Conservation (phyloP, 1,139 yeast species). For the Arxiozyma telluris region DNA sequence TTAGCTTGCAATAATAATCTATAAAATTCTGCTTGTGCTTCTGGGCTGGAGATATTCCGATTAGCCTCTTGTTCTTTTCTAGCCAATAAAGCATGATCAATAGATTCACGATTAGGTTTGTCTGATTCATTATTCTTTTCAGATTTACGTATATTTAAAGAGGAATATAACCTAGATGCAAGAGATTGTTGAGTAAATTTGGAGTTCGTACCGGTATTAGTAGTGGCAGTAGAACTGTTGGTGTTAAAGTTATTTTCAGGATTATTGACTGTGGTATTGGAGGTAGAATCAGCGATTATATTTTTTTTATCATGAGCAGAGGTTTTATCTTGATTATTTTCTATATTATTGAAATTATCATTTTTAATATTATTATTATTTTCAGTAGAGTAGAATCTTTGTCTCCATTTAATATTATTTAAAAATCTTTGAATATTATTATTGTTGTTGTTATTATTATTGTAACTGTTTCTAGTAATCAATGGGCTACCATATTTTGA, state of each 20-base stretch:
- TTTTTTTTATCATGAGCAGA: not conserved
- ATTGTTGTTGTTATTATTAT: not conserved
- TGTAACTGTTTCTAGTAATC: not conserved
- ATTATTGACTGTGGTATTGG: not conserved
- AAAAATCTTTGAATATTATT: slow-evolving; percentile 1
- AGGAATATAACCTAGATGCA: slow-evolving; percentile 1
- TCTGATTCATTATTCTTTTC: not conserved
- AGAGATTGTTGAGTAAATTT: not conserved
- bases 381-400: not conserved
- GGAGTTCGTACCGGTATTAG: not conserved
- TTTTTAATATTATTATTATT: not conserved
- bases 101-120: not conserved
- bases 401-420: slow-evolving; percentile 3
- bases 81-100: slow-evolving; percentile 40
- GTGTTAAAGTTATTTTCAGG: not conserved
- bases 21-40: slow-evolving; percentile 75
- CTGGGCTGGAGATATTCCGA: slow-evolving; percentile 55
- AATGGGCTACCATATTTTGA: not conserved
- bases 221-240: not conserved
- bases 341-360: not conserved
- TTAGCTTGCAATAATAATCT: slow-evolving; percentile 59
- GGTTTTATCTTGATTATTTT: not conserved
- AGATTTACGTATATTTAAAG: not conserved
- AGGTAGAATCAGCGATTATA: not conserved
- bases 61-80: slow-evolving; percentile 79